A percentile compares a stretch with the other conserved stretches of the same genome.
Evolutionary conservation across 208 protist genomes (phyloP).

Genomic region (Porcisia hertigi): DNA sequence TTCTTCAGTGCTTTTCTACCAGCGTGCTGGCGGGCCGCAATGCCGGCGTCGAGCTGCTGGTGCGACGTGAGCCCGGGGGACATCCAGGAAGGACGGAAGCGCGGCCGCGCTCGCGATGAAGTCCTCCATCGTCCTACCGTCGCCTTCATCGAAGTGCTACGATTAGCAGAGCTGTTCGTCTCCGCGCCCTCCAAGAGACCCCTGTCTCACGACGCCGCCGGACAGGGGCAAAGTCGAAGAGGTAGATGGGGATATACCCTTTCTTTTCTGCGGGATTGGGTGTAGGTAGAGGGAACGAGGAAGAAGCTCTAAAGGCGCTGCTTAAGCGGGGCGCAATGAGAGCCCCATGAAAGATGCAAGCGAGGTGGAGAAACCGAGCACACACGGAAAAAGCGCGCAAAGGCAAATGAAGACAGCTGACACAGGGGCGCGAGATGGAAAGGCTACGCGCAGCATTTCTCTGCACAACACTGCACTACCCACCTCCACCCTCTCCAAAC

Average conservation of each 20-base stretch:
- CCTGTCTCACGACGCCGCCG: neutral
- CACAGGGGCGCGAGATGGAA: neutral
- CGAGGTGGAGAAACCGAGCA: neutral
- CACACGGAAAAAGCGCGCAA: neutral
- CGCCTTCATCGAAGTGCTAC: slow-evolving; percentile 18
- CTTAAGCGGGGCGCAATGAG: neutral
- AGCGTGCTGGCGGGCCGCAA: slow-evolving; percentile 71
- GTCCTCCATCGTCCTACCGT: slow-evolving; percentile 18
- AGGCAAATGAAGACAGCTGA: neutral
- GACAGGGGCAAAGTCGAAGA: neutral
- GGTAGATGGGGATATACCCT: neutral
- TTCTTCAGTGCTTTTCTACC: slow-evolving; percentile 74
- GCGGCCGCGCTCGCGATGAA: slow-evolving; percentile 20
- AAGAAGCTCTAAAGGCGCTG: neutral
- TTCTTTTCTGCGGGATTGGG: neutral
- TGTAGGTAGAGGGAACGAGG: neutral
- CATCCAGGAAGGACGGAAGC: slow-evolving; percentile 52
- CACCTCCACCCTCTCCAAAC: neutral
- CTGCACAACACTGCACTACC: neutral
- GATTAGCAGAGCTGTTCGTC: neutral
- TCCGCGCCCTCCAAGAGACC: neutral
- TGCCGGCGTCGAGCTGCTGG: slow-evolving; percentile 80
- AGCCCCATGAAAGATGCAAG: neutral
- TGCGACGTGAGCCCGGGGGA: slow-evolving; percentile 62
- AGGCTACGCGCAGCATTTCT: neutral